These are phyloP conservation scores for Ophiostoma tasmaniense DNA, from an alignment of 2,329 filamentous ascomycete species.

Conservation along the genomic window DNA sequence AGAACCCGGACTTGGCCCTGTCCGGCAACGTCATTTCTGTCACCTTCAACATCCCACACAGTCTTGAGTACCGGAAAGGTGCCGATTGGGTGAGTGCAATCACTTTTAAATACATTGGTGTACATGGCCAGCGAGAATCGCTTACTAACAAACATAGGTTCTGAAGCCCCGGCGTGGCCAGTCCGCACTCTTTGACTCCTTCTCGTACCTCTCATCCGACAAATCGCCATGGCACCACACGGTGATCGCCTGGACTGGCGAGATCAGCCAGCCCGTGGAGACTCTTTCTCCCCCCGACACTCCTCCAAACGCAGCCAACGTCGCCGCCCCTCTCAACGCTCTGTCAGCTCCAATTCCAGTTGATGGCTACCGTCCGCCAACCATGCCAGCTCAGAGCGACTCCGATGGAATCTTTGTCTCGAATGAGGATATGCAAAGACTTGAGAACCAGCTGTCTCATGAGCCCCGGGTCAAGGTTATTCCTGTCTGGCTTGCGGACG, in stretches of 20 bases:
- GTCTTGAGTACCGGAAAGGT: conserved; percentile 48
- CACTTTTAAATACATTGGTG: not conserved
- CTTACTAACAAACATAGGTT: conserved; percentile 43
- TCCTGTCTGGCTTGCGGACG: conserved; percentile 83
- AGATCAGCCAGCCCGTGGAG: conserved; percentile 53
- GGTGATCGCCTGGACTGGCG: conserved; percentile 90
- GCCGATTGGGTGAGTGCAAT: conserved; percentile 49
- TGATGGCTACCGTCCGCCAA: conserved; percentile 55
- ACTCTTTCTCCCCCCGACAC: conserved; percentile 39
- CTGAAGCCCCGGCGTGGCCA: conserved; percentile 72
- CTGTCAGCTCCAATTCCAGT: conserved; percentile 73
- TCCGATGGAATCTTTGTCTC: conserved; percentile 62
- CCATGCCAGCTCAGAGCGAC: conserved; percentile 44
- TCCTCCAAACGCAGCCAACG: conserved; percentile 41
- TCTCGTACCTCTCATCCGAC: conserved; percentile 77
- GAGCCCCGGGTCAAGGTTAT: conserved; percentile 70
- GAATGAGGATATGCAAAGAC: conserved; percentile 57
- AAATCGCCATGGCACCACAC: conserved; percentile 83
- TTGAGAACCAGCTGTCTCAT: conserved; percentile 66
- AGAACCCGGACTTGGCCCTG: conserved; percentile 48
- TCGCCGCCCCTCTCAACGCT: conserved; percentile 53
- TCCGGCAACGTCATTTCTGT: conserved; percentile 60
- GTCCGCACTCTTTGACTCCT: conserved; percentile 86
- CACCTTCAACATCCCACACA: conserved; percentile 55
- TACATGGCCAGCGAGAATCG: conserved; percentile 43